These are phyloP conservation scores for Aspergillus persii DNA, from an alignment of 2,329 filamentous ascomycete species.

Conservation along the genomic window DNA sequence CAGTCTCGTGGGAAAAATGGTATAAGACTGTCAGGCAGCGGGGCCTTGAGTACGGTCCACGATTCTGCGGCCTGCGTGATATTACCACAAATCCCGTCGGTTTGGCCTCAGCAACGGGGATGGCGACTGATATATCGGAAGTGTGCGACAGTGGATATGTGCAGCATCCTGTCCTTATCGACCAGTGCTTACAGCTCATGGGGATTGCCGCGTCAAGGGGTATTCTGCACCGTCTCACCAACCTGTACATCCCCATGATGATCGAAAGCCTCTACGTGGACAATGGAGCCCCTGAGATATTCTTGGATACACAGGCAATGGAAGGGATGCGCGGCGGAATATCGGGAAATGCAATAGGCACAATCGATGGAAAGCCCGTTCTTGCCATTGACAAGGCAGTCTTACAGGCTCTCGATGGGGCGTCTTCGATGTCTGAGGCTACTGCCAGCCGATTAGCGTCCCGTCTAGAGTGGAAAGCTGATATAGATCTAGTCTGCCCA, in stretches of 20 bases:
- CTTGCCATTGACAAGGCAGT: background rate
- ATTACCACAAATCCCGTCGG: constrained; percentile 4
- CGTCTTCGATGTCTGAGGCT: background rate
- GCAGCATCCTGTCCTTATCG: constrained; percentile 20
- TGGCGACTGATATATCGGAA: background rate
- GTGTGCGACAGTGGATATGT: constrained; percentile 9
- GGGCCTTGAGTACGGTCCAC: constrained; percentile 1
- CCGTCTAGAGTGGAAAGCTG: background rate
- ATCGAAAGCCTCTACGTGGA: constrained; percentile 8
- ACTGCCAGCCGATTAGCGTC: background rate
- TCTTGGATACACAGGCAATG: background rate
- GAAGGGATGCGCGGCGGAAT: background rate
- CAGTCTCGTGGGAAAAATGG: background rate
- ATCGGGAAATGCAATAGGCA: background rate
- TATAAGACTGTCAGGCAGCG: constrained; percentile 1
- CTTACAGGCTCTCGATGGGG: background rate
- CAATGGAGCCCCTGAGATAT: background rate
- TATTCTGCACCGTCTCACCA: constrained; percentile 3
- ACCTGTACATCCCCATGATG: constrained; percentile 18
- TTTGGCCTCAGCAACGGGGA: background rate
- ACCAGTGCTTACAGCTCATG: constrained; percentile 19
- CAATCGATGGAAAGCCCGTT: background rate
- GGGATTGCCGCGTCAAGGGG: constrained; percentile 19
- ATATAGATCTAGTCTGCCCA: background rate
- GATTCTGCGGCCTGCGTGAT: constrained; percentile 1